Percentiles rank a stretch among this genome's conserved stretches.
phyloP scores from a whole-genome alignment of 495 filamentous ascomycete genomes.

The Lepidopterella palustris region DNA sequence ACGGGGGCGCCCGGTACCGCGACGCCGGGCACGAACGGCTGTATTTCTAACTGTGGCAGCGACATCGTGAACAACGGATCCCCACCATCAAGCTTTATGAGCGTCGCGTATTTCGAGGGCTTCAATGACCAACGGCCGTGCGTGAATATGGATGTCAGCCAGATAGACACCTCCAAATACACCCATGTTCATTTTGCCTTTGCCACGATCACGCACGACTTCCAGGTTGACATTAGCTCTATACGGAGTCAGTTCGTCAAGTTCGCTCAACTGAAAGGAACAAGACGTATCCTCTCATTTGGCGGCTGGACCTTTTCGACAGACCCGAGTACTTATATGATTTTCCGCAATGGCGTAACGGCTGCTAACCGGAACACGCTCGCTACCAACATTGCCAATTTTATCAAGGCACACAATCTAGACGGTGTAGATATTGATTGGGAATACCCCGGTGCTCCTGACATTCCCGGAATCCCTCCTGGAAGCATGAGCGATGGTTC shows the following conservation, averaged over 20 bases:
- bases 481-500: conserved; percentile 27
- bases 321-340: conserved; percentile 30
- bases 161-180: conserved; percentile 31
- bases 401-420: conserved; percentile 33
- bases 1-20: conserved; percentile 39
- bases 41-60: conserved; percentile 33
- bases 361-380: conserved; percentile 37
- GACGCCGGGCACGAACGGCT: conserved; percentile 35
- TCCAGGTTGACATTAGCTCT: conserved; percentile 28
- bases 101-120: conserved; percentile 11
- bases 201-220: conserved; percentile 33
- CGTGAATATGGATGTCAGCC: conserved; percentile 10
- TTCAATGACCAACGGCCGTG: conserved; percentile 11
- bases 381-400: conserved; percentile 34
- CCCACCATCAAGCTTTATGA: background rate
- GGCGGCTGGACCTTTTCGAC: conserved; percentile 47
- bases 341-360: conserved; percentile 38
- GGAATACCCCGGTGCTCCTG: conserved; percentile 39
- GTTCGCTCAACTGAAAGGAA: background rate
- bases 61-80: background rate
- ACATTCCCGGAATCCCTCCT: conserved; percentile 38
- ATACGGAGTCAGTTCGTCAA: conserved; percentile 26
- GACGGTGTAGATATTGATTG: conserved; percentile 44
- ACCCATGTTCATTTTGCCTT: conserved; percentile 46
- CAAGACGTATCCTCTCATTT: conserved; percentile 42